Conservation (phyloP, 768 basidiomycete genomes). For the Mycena sanguinolenta region DNA sequence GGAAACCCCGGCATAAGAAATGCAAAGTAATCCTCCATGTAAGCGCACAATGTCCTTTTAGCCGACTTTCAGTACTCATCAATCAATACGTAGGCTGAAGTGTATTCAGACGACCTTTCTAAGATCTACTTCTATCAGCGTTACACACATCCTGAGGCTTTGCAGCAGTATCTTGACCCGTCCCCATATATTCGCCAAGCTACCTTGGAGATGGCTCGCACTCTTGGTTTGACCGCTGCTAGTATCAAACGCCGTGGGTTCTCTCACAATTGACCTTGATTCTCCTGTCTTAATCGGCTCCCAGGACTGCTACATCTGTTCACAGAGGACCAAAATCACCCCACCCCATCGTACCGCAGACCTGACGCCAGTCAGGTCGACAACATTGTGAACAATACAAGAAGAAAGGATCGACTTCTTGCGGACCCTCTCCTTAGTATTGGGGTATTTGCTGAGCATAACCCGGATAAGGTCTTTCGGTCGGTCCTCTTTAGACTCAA, state of each 20-base stretch:
- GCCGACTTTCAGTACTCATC: too few relatives aligned
- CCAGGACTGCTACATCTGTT: slow-evolving; percentile 7
- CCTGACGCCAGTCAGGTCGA: slow-evolving; percentile 14
- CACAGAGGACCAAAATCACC: not conserved
- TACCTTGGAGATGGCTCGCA: slow-evolving; percentile 22
- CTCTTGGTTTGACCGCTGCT: not conserved
- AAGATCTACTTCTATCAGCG: slow-evolving; percentile 15
- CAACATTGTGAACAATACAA: slow-evolving; percentile 14
- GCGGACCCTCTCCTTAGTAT: slow-evolving; percentile 25
- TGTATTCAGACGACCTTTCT: slow-evolving; percentile 19
- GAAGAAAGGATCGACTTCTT: slow-evolving; percentile 18
- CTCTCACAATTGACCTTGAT: not conserved
- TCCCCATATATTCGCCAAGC: slow-evolving; percentile 25
- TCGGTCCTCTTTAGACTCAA: not conserved
- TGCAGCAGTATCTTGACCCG: slow-evolving; percentile 2
- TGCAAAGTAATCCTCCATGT: too few relatives aligned
- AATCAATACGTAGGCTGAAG: too few relatives aligned
- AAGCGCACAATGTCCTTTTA: too few relatives aligned
- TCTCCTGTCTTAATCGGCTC: not conserved
- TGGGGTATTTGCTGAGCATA: slow-evolving; percentile 25
- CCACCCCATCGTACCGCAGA: slow-evolving; percentile 12
- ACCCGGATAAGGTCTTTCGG: slow-evolving; percentile 32
- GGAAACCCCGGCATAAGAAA: too few relatives aligned
- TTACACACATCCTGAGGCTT: slow-evolving; percentile 10
- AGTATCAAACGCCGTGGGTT: slow-evolving; percentile 29